Base-by-base conservation (phyloP, 768 basidiomycete genomes). In the Gloeostereum incarnatum region DNA sequence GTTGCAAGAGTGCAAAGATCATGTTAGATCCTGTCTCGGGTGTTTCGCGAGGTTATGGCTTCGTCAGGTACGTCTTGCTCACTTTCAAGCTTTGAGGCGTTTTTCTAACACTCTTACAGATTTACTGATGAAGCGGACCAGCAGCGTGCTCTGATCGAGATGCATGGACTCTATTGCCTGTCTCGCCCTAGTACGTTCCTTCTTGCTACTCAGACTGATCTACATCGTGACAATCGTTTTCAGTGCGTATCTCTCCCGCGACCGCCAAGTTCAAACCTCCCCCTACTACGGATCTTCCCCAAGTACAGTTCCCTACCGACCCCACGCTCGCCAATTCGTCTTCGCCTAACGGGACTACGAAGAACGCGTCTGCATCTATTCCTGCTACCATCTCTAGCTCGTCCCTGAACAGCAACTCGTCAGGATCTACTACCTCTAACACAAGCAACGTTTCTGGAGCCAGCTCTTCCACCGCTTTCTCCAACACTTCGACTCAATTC, bases 1-100 rank as follows among this genome's bases (percentile, higher is more conserved):
- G 88, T 56, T 92, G 90, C 62, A 91, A 90, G 66, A 92, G 89
- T 56, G 92, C 92, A 22, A 92, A 91, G 65, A 94, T 90, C 47
- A 92, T 92, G 89, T 65, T 90, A 34, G 89, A 92, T 57, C 88
- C 91, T 2, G 75, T 82, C 16, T 90, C 89, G 4, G 90, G 90
- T 11, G 77, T 90, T 16, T 89, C 86, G 20, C 71, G 87, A 45
- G 91, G 91, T 3, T 94, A 92, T 58, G 91, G 91, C 21, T 94
- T 94, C 52, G 91, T 96, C 26, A 72, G 92, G 85, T 81, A 43
- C 37, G 73, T 22, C 34, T 38, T 21, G 33, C 38, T n/a, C n/a
- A n/a, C n/a, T n/a, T n/a, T n/a, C n/a, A n/a, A n/a, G n/a, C n/a
- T n/a, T n/a, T n/a, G n/a, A n/a, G n/a, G n/a, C n/a, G n/a, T n/a